Conservation (phyloP, 2,329 filamentous ascomycete species). For the Lachnellula cervina region DNA sequence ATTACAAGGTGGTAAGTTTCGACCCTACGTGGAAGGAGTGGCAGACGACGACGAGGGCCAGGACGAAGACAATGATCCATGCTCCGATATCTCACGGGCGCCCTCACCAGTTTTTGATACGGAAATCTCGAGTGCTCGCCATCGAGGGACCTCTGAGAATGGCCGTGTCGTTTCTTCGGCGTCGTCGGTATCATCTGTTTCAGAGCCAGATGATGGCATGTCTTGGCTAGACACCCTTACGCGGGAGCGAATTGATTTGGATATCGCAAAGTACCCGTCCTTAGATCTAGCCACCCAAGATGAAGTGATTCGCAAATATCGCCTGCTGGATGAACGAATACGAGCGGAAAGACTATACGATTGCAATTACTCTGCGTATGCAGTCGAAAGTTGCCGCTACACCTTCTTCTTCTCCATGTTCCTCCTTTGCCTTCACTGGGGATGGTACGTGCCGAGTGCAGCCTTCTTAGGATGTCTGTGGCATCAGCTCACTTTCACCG, state of each 20-base stretch:
- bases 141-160: conserved; percentile 14
- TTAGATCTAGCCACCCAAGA: conserved; percentile 70
- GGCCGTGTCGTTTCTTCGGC: conserved; percentile 32
- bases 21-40: conserved; percentile 41
- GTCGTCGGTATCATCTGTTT: conserved; percentile 56
- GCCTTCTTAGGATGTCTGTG: conserved; percentile 77
- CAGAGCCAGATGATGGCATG: conserved; percentile 48
- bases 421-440: conserved; percentile 54
- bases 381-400: conserved; percentile 70
- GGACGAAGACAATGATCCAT: conserved; percentile 27
- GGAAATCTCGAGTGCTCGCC: conserved; percentile 16
- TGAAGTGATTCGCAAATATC: conserved; percentile 74
- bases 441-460: conserved; percentile 66
- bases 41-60: conserved; percentile 34
- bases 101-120: conserved; percentile 32
- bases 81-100: conserved; percentile 27
- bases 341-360: conserved; percentile 71
- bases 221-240: conserved; percentile 70
- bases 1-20: conserved; percentile 82
- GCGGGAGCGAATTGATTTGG: conserved; percentile 67
- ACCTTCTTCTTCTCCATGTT: conserved; percentile 58
- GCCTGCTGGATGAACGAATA: conserved; percentile 68
- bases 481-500: conserved; percentile 92
- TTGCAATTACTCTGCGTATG: conserved; percentile 79
- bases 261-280: conserved; percentile 75